Conservation (phyloP, 2,329 filamentous ascomycete species). For the Trichoderma aggressivum region DNA sequence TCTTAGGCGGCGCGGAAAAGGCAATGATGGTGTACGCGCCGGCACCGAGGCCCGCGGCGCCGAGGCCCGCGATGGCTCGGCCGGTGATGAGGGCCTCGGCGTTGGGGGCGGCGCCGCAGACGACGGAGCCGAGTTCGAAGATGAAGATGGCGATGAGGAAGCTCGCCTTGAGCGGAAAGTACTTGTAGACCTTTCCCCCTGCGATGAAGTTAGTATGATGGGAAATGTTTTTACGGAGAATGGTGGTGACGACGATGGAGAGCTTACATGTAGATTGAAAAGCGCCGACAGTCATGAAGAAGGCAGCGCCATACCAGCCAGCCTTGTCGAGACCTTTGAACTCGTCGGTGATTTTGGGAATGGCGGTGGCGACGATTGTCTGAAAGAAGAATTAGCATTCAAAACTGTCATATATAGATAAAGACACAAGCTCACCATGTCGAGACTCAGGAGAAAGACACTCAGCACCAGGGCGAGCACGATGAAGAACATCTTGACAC, state of each 20-base stretch:
- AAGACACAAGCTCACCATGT: slow-evolving; percentile 37
- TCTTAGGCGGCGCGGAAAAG: slow-evolving; percentile 37
- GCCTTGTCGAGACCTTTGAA: slow-evolving; percentile 51
- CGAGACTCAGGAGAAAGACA: slow-evolving; percentile 49
- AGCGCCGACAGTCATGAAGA: slow-evolving; percentile 47
- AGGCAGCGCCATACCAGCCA: slow-evolving; percentile 58
- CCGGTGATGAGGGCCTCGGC: slow-evolving; percentile 49
- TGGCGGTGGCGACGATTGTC: slow-evolving; percentile 57
- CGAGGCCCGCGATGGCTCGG: slow-evolving; percentile 44
- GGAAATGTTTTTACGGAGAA: slow-evolving; percentile 11
- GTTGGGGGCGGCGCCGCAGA: slow-evolving; percentile 47
- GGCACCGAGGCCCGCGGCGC: slow-evolving; percentile 45
- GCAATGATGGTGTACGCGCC: slow-evolving; percentile 51
- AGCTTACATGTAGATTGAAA: slow-evolving; percentile 42
- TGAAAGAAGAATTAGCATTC: slow-evolving; percentile 22
- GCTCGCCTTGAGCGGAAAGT: slow-evolving; percentile 49
- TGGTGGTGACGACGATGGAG: neutral
- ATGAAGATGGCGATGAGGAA: slow-evolving; percentile 48
- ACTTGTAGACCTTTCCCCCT: slow-evolving; percentile 49
- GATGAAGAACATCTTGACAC: slow-evolving; percentile 41
- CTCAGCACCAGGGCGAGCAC: slow-evolving; percentile 45
- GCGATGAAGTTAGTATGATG: slow-evolving; percentile 26
- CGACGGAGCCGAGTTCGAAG: slow-evolving; percentile 52
- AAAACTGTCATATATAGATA: neutral
- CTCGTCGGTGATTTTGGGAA: slow-evolving; percentile 53